Evolutionary conservation across 306 rosid genomes (phyloP), one percentile per base, ranked within the genome.

Genomic region (Dryas octopetala): DNA sequence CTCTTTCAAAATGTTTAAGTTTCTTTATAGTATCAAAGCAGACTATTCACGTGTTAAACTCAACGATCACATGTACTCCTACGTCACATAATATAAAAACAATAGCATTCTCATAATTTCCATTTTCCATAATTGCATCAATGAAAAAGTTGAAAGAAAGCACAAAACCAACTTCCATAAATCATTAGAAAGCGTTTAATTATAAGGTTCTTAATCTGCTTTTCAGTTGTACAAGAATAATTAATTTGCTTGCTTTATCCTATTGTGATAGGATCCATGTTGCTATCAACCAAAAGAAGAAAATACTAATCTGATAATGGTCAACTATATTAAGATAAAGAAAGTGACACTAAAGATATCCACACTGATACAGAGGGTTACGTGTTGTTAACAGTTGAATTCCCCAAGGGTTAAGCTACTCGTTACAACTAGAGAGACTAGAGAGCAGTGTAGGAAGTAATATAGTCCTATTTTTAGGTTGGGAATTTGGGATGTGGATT

Each of bases 331-430:
- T 49, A 52, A 52, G 47, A 19, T 11, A 41, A 16, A 48, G 54
- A 76, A 62, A 46, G 15, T 45, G 65, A 74, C 66, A 54, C 5
- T 12, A 46, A 2, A 40, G 26, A 7, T 4, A 4, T n/a, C 50
- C 51, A 17, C 41, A 10, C 6, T 1, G 3, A 26, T 13, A 68
- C 8, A 46, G 57, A 50, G 74, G 16, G 80, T 73, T 84, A 67
- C 85, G 85, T 87, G 89, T 46, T 55, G 86, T 78, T 32, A 76
- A 79, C 47, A 62, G 45, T 19, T 4, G 71, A 77, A 68, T 40
- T 43, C 62, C 49, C 53, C 66, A 69, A 45, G 81, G 75, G 44
- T 48, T 80, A 65, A 69, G 54, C 7, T 74, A 62, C 61, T 48
- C 5, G 5, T 50, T 47, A 17, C 1, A 71, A n/a, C n/a, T n/a